These are phyloP conservation scores for Cyanidiococcus yangmingshanensis DNA, from an alignment of 23 red algal species.

Conservation along the genomic window DNA sequence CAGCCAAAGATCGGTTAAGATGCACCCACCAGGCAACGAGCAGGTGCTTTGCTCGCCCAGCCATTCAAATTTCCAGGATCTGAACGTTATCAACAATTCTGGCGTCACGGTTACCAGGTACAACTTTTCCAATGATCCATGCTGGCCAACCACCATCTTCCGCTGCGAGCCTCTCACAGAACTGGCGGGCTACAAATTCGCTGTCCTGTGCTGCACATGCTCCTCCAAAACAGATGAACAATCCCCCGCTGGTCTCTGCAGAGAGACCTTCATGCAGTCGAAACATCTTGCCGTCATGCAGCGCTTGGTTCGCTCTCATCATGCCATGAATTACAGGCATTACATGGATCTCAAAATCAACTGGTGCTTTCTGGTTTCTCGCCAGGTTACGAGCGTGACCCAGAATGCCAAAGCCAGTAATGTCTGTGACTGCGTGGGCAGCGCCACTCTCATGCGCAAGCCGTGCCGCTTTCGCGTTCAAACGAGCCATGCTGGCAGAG, in stretches of 20 bases:
- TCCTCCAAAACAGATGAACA: conserved; percentile 26
- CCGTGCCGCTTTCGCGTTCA: conserved; percentile 23
- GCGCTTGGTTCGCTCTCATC: background rate
- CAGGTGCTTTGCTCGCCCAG: too few species aligned
- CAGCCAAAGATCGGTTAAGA: too few species aligned
- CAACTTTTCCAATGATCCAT: background rate
- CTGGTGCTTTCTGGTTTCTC: conserved; percentile 20
- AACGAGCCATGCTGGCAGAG: conserved; percentile 19
- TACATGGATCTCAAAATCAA: conserved; percentile 20
- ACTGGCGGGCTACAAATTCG: background rate
- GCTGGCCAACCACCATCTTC: background rate
- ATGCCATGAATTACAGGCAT: conserved; percentile 28
- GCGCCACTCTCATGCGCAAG: conserved; percentile 18
- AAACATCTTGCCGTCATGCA: conserved; percentile 22
- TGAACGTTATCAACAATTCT: background rate
- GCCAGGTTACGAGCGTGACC: conserved; percentile 35
- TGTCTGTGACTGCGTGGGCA: conserved; percentile 38
- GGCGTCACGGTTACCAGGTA: background rate
- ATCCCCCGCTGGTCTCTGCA: conserved; percentile 40
- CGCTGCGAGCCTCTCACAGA: background rate
- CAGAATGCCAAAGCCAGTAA: conserved; percentile 42
- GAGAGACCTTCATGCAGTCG: conserved; percentile 23
- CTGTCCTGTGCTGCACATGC: background rate
- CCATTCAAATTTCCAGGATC: background rate
- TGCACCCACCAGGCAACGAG: too few species aligned